phyloP scores from a whole-genome alignment of 306 rosid genomes.

The Nissolia schottii region DNA sequence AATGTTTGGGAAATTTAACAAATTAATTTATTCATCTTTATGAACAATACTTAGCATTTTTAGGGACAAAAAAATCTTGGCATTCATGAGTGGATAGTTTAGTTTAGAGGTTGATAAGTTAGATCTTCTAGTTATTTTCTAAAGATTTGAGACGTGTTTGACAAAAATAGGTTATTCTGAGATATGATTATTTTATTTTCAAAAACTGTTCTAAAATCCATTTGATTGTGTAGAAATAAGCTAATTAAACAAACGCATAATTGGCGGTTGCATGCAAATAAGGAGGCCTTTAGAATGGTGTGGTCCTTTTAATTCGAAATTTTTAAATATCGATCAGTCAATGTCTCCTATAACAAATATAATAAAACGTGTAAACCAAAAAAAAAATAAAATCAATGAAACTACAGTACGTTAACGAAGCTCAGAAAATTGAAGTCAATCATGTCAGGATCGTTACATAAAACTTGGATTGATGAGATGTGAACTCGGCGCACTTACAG shows the following conservation, averaged over 20 bases:
- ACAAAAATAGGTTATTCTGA: background rate
- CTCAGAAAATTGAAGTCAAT: conserved; percentile 19
- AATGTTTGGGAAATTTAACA: too few relatives aligned
- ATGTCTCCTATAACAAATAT: conserved; percentile 3
- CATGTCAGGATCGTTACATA: conserved; percentile 4
- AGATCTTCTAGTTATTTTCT: too few relatives aligned
- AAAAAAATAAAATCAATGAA: background rate
- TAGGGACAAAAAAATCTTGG: too few relatives aligned
- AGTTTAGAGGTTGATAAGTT: too few relatives aligned
- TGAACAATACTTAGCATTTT: too few relatives aligned
- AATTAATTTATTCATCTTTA: too few relatives aligned
- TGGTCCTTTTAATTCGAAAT: conserved; percentile 33
- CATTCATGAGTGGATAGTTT: too few relatives aligned
- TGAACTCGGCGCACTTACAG: conserved; percentile 23
- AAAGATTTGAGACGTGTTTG: background rate
- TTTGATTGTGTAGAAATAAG: background rate
- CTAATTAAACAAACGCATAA: too few relatives aligned
- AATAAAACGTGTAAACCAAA: background rate
- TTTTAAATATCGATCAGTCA: background rate
- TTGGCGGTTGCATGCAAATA: background rate
- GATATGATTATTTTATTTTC: background rate
- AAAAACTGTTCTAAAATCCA: background rate
- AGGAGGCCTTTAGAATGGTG: background rate
- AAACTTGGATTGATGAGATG: background rate
- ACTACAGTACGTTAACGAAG: background rate